Evolutionary conservation across 257 asterid species (phyloP), one percentile per base, ranked within the genome.

Genomic region (Nicotiana noctiflora): DNA sequence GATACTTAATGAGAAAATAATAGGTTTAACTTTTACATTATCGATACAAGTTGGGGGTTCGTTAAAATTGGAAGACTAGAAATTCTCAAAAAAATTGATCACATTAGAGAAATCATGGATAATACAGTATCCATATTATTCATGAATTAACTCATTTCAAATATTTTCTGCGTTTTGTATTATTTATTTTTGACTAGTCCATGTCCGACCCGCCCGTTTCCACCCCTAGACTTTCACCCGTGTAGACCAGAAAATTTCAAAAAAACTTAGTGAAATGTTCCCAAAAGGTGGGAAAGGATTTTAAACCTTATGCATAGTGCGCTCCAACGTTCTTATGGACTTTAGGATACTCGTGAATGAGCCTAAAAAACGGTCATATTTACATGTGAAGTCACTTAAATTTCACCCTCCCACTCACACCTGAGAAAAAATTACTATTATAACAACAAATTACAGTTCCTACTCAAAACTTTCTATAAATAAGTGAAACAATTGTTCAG

Each of bases 311-410:
- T 74, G 49, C 60, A 9, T 81, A 80, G 88, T 93, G 93, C 98
- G 92, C 93, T 92, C 97, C 97, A 93, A 90, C 91, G 94, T 89
- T 90, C 90, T 67, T 82, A 86, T 76, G 10, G 4, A 40, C 8
- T 68, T 79, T 81, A 82, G 84, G 83, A 78, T 67, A 82, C 96
- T 80, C 94, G 98, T 92, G 97, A 90, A 86, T 87, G 82, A 63
- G 76, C 70, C 64, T 56, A 15, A 34, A 34, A 74, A 74, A 74
- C 79, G 79, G 79, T 74, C 61, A 74, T 23, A 23, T 19, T 46
- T 0, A 49, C 79, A 74, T 74, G 79, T 32, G 68, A 61, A 17
- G 13, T 1, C 34, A 6, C 11, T 17, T 29, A 46, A 74, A 68
- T 46, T 18, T 72, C 7, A 13, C n/a, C 5, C 59, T 31, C 60